phyloP scores from a whole-genome alignment of 306 rosid genomes.

The Hippophae rhamnoides region DNA sequence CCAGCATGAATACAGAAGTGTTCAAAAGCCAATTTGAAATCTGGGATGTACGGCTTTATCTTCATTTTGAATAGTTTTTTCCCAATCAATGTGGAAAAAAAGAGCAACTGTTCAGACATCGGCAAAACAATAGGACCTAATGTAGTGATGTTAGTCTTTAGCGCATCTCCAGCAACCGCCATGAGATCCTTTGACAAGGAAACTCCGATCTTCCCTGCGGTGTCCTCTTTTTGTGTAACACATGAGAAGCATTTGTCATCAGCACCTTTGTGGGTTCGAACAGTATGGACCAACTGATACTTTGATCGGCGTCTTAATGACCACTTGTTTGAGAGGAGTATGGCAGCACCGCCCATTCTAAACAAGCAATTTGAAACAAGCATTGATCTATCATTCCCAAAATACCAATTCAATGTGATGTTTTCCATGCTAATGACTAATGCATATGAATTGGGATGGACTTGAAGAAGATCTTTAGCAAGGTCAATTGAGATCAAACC shows the following conservation, averaged over 20 bases:
- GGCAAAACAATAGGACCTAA: conserved; percentile 57
- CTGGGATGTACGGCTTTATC: conserved; percentile 50
- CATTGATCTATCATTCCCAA: conserved; percentile 57
- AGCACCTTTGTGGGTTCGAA: conserved; percentile 53
- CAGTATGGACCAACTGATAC: conserved; percentile 42
- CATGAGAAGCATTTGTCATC: conserved; percentile 55
- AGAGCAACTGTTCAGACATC: conserved; percentile 52
- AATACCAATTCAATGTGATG: conserved; percentile 61
- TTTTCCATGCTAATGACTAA: conserved; percentile 57
- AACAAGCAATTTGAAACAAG: conserved; percentile 58
- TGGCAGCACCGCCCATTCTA: conserved; percentile 61
- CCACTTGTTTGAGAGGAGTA: conserved; percentile 43
- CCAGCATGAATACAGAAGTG: conserved; percentile 65
- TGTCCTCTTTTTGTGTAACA: conserved; percentile 45
- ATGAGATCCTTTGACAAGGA: conserved; percentile 56
- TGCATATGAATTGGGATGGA: conserved; percentile 49
- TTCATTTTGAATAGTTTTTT: conserved; percentile 42
- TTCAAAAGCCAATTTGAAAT: conserved; percentile 55
- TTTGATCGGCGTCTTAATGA: conserved; percentile 28
- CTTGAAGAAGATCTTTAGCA: conserved; percentile 54
- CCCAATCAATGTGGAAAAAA: conserved; percentile 41
- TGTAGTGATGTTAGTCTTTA: conserved; percentile 57
- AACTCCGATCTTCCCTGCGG: conserved; percentile 34
- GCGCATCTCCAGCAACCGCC: conserved; percentile 58
- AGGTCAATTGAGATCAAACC: conserved; percentile 57